Evolutionary conservation across 2,329 filamentous ascomycete species (phyloP).

Genomic region (Seiridium cupressi): DNA sequence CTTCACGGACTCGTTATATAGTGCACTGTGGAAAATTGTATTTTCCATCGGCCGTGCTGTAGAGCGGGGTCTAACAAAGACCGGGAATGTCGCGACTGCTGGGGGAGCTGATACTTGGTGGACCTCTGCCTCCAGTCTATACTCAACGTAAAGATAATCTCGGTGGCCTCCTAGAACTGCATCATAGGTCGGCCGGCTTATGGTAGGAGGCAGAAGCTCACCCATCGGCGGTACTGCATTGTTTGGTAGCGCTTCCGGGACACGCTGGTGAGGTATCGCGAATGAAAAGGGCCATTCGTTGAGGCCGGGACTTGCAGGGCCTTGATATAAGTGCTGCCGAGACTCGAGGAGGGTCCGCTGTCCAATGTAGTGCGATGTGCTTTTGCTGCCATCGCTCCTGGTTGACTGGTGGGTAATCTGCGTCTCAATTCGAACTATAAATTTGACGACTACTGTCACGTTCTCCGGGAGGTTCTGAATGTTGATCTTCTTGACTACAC

Average conservation of each 20-base stretch:
- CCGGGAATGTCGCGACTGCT: constrained; percentile 13
- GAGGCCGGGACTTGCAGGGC: neutral
- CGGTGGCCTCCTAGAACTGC: neutral
- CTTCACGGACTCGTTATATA: neutral
- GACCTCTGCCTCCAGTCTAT: constrained; percentile 29
- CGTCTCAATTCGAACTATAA: neutral
- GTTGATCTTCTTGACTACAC: constrained; percentile 5
- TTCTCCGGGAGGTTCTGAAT: neutral
- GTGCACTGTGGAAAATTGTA: constrained; percentile 5
- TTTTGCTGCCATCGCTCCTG: neutral
- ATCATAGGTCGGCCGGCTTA: neutral
- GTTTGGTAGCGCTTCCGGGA: neutral
- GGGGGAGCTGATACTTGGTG: neutral
- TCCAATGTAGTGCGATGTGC: neutral
- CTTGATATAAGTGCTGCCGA: constrained; percentile 19
- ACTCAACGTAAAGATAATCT: constrained; percentile 31
- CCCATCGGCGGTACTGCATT: neutral
- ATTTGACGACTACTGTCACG: constrained; percentile 2
- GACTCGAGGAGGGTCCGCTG: constrained; percentile 15
- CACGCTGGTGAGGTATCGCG: constrained; percentile 18
- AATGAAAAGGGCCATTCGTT: constrained; percentile 27
- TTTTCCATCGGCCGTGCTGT: constrained; percentile 16
- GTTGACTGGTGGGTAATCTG: neutral
- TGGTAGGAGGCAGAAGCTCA: neutral
- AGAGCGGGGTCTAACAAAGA: constrained; percentile 14